Base-by-base conservation (phyloP, 345 rosid species). In the Sisymbrium irio region DNA sequence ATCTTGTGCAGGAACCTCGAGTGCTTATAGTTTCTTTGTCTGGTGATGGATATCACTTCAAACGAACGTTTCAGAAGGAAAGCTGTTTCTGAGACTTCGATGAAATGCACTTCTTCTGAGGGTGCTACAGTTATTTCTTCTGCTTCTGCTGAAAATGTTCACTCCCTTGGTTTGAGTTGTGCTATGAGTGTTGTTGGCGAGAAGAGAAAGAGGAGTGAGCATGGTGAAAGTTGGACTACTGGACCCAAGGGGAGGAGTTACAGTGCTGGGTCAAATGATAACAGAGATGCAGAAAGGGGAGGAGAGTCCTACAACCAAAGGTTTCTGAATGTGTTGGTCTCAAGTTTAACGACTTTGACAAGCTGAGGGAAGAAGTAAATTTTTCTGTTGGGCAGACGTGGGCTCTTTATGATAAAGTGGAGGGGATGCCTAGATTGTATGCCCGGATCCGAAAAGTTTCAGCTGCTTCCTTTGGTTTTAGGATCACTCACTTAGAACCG, bases 371-470 rank as follows among this genome's bases (percentile, higher is more conserved):
- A 56, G 83, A 75, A 27, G 78, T 32, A n/a, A 71, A 85, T 67
- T 90, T 88, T 69, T 45, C 67, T 7, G 81, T n/a, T 18, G 91
- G 90, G 17, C 89, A 87, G 84, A 78, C 74, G 9, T 88, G 93
- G 96, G 91, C 93, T 57, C n/a, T 68, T 37, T 86, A 85, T 74
- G 91, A 88, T 71, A 4, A 57, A 39, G 85, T 2, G 0, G 51
- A 85, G 76, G 89, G 77, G 36, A 81, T 88, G 95, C 96, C 96
- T 74, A 83, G 96, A 65, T 78, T 73, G 78, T 90, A 90, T 78
- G 98, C 87, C 77, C 85, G 44, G 39, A 82, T 61, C 61, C 77
- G 62, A 54, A 87, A 82, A 68, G 82, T 85, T 27, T 45, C 67
- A 64, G 49, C 76, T 61, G 42, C 82, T 46, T 75, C 63, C 27